phyloP scores from a whole-genome alignment of 352 stramenopile species.

The Vaucheria bursata region DNA sequence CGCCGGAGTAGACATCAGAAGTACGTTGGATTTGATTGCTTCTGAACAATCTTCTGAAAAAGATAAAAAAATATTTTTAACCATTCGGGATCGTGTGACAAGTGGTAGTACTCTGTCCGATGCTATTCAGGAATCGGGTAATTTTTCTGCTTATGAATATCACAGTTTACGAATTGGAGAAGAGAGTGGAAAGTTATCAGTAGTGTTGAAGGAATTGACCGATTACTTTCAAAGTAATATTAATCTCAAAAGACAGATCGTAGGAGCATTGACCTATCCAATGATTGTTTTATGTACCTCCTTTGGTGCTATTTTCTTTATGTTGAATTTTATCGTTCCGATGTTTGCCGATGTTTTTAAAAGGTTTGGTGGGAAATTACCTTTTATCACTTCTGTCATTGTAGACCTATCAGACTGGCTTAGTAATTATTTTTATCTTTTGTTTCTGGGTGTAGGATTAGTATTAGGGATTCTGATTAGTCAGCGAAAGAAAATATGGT shows the following conservation, averaged over 20 bases:
- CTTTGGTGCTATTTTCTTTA: neutral
- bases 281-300: neutral
- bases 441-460: neutral
- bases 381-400: neutral
- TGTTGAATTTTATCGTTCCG: conserved; percentile 1
- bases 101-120: neutral
- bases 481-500: neutral
- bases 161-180: neutral
- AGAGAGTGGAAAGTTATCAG: neutral
- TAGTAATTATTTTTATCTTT: neutral
- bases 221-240: neutral
- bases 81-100: neutral
- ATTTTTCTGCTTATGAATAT: conserved; percentile 5
- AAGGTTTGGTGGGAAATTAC: neutral
- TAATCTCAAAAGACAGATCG: neutral
- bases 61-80: neutral
- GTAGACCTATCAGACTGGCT: neutral
- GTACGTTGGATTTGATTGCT: neutral
- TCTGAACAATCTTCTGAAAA: neutral
- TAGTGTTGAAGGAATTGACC: neutral
- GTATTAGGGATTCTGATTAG: too few species aligned
- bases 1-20: neutral
- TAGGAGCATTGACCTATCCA: neutral
- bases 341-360: conserved; percentile 1
- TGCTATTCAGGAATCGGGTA: neutral